Evolutionary conservation across 2,329 filamentous ascomycete genomes (phyloP), one percentile per base, ranked within the genome.

Genomic region (Leptographium procerum): DNA sequence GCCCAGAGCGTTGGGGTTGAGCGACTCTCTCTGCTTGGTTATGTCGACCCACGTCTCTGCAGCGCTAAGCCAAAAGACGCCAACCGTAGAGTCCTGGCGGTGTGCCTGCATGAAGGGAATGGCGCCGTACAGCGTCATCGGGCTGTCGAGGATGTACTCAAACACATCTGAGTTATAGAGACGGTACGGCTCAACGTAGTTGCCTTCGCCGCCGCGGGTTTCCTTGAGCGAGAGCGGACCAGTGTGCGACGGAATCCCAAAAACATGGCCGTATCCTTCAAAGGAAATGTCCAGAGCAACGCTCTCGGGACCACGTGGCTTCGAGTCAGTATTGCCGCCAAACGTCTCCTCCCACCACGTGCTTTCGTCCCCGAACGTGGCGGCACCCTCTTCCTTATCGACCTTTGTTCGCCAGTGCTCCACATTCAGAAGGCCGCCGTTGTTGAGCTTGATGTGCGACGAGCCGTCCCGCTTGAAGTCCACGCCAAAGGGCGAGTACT

Each of bases 321-420:
- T 99, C 6, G 86, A 83, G 71, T 99, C 94, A 0, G 91, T 97
- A 70, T 94, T 95, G 61, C 92, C 91, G 63, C 92, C 92, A 71
- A 99, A 99, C 0, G 81, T 83, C 75, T 99, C 94, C 8, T 99
- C 94, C 94, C 94, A 99, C 90, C 91, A 96, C 4, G 91, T 96
- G 72, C 86, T 88, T 69, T 96, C 88, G 64, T 94, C 88, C 63
- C 87, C 83, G 16, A 77, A 73, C 29, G 75, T 71, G 40, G 66
- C 64, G 45, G 65, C 64, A 57, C 71, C 71, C 19, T 74, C 70
- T 5, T 69, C 72, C 64, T 78, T 75, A 48, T 96, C 91, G 19
- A 90, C 73, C 79, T 96, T 95, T 50, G 87, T 80, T 61, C 94
- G 80, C 94, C 94, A 99, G 69, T 99, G 94, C 71, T 99, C 94